Evolutionary conservation across 2,329 filamentous ascomycete genomes (phyloP), one percentile per base, ranked within the genome.

Genomic region (Thielaviopsis euricoi): DNA sequence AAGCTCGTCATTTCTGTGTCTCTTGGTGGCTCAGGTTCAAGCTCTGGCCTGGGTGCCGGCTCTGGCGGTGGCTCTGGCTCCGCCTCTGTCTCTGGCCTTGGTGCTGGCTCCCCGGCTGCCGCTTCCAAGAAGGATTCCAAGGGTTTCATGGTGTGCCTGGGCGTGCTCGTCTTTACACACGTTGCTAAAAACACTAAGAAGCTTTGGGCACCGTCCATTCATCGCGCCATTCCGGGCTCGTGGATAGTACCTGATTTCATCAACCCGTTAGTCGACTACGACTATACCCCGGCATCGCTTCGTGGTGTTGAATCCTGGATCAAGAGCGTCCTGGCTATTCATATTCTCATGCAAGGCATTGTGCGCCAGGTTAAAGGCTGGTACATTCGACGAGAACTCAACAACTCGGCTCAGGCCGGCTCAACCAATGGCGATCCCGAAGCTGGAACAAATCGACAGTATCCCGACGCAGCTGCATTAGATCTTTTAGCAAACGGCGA

Each of bases 1-100:
- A 91, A 96, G 70, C 87, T 91, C 60, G 89, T 95, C 67, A 94
- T 96, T 66, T 90, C 90, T 60, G 82, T 95, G 59, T 94, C 89
- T 0, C 74, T 96, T 12, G 90, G 90, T 62, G 90, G 89, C 61
- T 40, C 37, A 12, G 15, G 5, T 12, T 89, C 89, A 60, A 85
- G 82, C 7, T 40, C 37, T 17, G 37, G 37, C 37, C 15, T 3
- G 5, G 82, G 79, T 62, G 6, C 17, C 15, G 7, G 19, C 7
- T 81, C 82, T 7, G 79, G 78, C 63, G 80, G 83, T 61, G 82
- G 83, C 55, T 82, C 49, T 17, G 46, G 54, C 17, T 53, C 54
- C 17, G 37, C 51, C 46, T 46, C 49, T 17, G 48, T 6, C n/a
- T 21, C 13, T n/a, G 61, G 61, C 23, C 54, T 48, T 52, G 54